A percentile compares a stretch with the other conserved stretches of the same genome.
These are phyloP conservation scores for Dysphania ambrosioides DNA, from an alignment of 148 eudicot species.

Conservation along the genomic window DNA sequence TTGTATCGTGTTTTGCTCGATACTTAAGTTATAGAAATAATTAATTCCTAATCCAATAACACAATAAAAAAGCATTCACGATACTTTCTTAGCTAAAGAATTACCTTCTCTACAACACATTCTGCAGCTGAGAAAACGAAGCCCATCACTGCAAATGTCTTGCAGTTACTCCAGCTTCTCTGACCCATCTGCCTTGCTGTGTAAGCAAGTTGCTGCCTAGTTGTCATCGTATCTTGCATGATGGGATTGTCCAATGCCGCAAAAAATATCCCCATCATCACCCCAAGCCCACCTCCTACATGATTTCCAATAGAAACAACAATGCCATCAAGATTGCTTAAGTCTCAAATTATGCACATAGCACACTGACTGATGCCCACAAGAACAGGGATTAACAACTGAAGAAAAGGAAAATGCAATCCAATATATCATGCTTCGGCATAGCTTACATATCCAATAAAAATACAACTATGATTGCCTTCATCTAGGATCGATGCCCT, in stretches of 20 bases:
- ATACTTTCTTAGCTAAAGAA: background rate
- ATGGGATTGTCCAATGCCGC: constrained; percentile 83
- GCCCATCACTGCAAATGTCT: constrained; percentile 90
- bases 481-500: background rate
- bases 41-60: background rate
- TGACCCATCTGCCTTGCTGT: constrained; percentile 87
- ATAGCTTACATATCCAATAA: background rate
- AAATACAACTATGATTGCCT: background rate
- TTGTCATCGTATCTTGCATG: constrained; percentile 68
- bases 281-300: constrained; percentile 90
- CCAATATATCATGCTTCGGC: background rate
- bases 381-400: background rate
- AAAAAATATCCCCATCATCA: constrained; percentile 77
- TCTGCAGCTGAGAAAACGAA: constrained; percentile 75
- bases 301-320: constrained; percentile 1
- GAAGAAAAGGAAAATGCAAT: background rate
- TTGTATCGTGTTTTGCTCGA: constrained; percentile 85
- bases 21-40: constrained; percentile 36
- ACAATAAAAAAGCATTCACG: background rate
- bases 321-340: background rate
- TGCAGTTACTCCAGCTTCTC: constrained; percentile 90
- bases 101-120: constrained; percentile 84
- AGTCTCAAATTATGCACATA: background rate
- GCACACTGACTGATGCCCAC: background rate
- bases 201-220: constrained; percentile 60